These are phyloP conservation scores for Verticillium zaregamsianum DNA, from an alignment of 2,329 filamentous ascomycete genomes.

Conservation along the genomic window DNA sequence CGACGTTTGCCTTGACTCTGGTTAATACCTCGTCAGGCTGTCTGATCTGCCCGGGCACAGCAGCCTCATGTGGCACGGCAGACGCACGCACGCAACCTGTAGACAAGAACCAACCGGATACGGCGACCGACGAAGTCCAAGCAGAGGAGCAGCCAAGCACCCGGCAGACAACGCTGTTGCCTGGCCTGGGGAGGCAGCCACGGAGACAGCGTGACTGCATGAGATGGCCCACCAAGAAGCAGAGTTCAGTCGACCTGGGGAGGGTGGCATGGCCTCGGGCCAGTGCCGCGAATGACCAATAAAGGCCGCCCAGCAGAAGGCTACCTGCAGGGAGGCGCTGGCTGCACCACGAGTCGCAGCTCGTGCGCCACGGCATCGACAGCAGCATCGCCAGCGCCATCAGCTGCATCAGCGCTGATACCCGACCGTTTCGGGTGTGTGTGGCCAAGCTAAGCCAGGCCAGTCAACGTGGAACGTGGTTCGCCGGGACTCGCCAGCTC, in stretches of 20 bases:
- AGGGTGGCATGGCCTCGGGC: background rate
- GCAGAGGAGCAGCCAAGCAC: background rate
- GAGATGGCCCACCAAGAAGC: background rate
- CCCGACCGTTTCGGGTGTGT: background rate
- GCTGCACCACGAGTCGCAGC: background rate
- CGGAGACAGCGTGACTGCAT: background rate
- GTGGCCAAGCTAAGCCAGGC: background rate
- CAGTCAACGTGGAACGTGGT: background rate
- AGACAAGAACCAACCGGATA: background rate
- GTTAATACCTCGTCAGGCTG: background rate
- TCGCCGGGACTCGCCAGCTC: background rate
- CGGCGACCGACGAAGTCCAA: background rate
- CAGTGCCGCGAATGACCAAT: background rate
- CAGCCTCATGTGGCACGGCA: background rate
- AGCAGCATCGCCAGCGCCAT: too few relatives aligned
- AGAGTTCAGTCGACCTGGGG: background rate
- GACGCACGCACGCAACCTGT: background rate
- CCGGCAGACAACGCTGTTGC: background rate
- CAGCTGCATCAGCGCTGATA: background rate
- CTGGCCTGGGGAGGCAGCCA: background rate
- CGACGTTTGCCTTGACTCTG: background rate
- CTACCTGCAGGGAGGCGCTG: background rate
- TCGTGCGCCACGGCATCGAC: too few relatives aligned
- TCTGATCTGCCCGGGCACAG: background rate
- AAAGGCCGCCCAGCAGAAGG: background rate